A percentile compares a stretch with the other conserved stretches of the same genome.
Conservation (phyloP, 2,329 filamentous ascomycete genomes). For the Phyllosticta ampelicida region DNA sequence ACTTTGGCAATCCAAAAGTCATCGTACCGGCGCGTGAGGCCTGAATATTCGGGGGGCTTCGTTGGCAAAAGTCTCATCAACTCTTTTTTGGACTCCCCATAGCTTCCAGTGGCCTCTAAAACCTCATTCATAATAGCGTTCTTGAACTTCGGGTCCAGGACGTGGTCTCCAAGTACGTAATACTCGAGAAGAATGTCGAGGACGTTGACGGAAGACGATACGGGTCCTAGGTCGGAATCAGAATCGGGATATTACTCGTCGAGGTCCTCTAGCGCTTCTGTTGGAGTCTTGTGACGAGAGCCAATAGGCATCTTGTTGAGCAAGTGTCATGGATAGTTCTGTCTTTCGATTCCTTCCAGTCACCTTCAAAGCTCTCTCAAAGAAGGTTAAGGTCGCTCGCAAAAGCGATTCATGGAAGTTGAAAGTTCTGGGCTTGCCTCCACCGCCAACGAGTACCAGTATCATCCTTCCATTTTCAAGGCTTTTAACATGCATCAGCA, state of each 20-base stretch:
- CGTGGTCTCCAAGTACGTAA: slow-evolving; percentile 13
- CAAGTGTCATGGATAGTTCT: slow-evolving; percentile 5
- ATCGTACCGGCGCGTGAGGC: neutral
- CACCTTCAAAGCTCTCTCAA: slow-evolving; percentile 3
- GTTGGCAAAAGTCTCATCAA: neutral
- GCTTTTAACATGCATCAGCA: neutral
- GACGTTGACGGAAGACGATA: neutral
- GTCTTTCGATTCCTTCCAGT: slow-evolving; percentile 9
- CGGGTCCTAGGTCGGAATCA: no score
- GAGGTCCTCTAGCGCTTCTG: neutral
- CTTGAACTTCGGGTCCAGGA: slow-evolving; percentile 12
- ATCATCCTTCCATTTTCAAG: neutral
- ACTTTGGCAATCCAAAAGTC: neutral
- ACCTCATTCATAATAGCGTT: slow-evolving; percentile 11
- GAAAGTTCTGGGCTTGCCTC: neutral
- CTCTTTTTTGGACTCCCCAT: neutral
- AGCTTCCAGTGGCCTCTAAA: slow-evolving; percentile 2
- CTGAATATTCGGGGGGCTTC: neutral
- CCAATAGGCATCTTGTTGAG: neutral
- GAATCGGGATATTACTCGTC: no score
- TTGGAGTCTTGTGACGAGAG: neutral
- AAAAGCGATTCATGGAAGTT: slow-evolving; percentile 5
- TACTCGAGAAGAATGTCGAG: neutral
- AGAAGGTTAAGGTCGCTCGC: neutral
- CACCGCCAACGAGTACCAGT: neutral